Conservation (phyloP, 2,329 filamentous ascomycete genomes). For the Tolypocladium endophyticum region DNA sequence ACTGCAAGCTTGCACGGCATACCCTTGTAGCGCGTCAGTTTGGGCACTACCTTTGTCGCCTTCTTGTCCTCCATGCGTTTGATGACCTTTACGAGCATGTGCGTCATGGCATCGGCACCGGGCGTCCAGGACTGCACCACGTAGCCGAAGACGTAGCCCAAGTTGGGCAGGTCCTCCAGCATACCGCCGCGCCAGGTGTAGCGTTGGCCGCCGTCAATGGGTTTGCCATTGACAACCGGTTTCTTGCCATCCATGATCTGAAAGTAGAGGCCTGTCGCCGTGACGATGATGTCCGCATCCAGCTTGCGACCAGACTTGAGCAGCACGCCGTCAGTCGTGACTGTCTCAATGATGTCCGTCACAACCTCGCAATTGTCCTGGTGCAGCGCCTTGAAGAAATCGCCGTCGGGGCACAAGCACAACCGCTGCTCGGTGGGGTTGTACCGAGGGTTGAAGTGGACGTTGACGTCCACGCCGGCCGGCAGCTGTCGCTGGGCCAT, state of each 20-base stretch:
- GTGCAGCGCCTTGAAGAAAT: slow-evolving; percentile 43
- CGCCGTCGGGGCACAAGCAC: slow-evolving; percentile 51
- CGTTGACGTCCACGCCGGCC: slow-evolving; percentile 38
- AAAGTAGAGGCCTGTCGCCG: slow-evolving; percentile 56
- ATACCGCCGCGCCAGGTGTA: slow-evolving; percentile 56
- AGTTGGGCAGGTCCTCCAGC: slow-evolving; percentile 57
- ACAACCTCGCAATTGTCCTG: slow-evolving; percentile 33
- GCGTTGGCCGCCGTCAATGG: slow-evolving; percentile 34
- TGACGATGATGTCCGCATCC: slow-evolving; percentile 56
- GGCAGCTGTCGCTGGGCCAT: slow-evolving; percentile 42
- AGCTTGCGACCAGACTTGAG: slow-evolving; percentile 38
- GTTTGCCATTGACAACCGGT: slow-evolving; percentile 42
- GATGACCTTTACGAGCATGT: slow-evolving; percentile 38
- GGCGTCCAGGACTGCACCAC: slow-evolving; percentile 58
- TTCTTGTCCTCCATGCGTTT: slow-evolving; percentile 39
- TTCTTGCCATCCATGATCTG: slow-evolving; percentile 42
- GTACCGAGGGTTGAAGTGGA: slow-evolving; percentile 56
- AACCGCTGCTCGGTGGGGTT: slow-evolving; percentile 65
- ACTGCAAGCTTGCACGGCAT: slow-evolving; percentile 16
- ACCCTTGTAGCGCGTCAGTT: slow-evolving; percentile 16
- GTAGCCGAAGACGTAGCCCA: slow-evolving; percentile 52
- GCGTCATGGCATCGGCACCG: slow-evolving; percentile 43
- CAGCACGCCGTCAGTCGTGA: slow-evolving; percentile 36
- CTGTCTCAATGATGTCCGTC: slow-evolving; percentile 40
- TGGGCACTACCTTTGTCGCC: slow-evolving; percentile 34